These are phyloP conservation scores for Cyberlindnera americana DNA, from an alignment of 805 yeast species.

Conservation along the genomic window DNA sequence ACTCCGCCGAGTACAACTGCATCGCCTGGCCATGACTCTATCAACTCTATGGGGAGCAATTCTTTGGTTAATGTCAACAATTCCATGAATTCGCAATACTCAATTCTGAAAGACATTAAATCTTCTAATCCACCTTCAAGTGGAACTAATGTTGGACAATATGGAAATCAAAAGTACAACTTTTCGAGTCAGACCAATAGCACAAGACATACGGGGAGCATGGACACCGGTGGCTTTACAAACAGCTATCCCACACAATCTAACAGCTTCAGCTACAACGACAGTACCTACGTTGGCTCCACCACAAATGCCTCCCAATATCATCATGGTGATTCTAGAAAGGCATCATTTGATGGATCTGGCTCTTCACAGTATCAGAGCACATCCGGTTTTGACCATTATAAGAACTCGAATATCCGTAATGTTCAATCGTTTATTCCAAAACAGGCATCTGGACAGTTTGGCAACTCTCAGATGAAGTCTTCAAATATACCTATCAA, in stretches of 20 bases:
- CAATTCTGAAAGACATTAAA: neutral
- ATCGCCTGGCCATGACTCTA: slow-evolving; percentile 4
- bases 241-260: too few species aligned
- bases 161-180: too few species aligned
- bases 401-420: slow-evolving; percentile 10
- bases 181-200: too few species aligned
- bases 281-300: too few species aligned
- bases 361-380: neutral
- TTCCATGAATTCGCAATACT: neutral
- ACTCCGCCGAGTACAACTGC: neutral
- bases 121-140: neutral
- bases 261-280: too few species aligned
- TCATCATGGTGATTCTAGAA: neutral
- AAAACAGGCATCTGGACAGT: neutral
- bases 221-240: too few species aligned
- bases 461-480: too few species aligned
- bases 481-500: too few species aligned
- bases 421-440: slow-evolving; percentile 12
- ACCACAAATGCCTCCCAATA: too few species aligned
- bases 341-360: slow-evolving; percentile 1
- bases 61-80: slow-evolving; percentile 1
- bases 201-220: too few species aligned
- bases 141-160: too few species aligned
- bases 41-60: neutral
- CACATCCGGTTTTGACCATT: neutral